phyloP scores from a whole-genome alignment of 2,329 filamentous ascomycete genomes.

The Paramyrothecium roridum region DNA sequence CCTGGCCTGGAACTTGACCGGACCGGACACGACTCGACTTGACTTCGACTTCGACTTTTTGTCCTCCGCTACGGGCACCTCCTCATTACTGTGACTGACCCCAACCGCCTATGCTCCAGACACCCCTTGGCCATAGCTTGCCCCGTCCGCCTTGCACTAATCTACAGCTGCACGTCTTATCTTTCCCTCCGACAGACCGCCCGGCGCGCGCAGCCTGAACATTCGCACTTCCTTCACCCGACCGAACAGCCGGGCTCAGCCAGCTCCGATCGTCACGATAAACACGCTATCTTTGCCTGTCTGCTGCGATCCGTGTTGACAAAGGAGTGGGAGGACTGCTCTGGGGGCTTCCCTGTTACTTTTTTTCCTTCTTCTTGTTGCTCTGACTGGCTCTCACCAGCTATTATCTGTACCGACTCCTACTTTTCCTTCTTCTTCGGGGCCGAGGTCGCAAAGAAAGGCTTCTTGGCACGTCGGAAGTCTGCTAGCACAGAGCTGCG shows the following conservation, averaged over 20 bases:
- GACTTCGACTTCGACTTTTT: not conserved
- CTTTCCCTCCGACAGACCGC: not conserved
- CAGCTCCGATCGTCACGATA: not conserved
- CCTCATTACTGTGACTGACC: not conserved
- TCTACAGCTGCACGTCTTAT: not conserved
- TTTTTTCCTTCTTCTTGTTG: not conserved
- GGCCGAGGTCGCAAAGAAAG: not conserved
- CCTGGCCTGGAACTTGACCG: no score
- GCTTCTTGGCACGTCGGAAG: slow-evolving; percentile 11
- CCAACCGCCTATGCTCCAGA: not conserved
- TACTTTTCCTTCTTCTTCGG: slow-evolving; percentile 3
- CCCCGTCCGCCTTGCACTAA: no score
- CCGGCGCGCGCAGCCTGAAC: not conserved
- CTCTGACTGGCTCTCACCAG: not conserved
- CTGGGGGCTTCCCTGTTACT: not conserved
- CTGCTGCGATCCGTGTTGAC: no score
- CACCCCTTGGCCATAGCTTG: not conserved
- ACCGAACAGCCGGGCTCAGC: not conserved
- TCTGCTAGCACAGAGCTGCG: slow-evolving; percentile 62
- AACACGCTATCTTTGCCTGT: no score
- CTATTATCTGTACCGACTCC: slow-evolving; percentile 5
- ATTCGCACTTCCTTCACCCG: not conserved
- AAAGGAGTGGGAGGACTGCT: not conserved
- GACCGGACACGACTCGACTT: no score
- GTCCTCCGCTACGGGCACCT: not conserved